A percentile compares a stretch with the other conserved stretches of the same genome.
Conservation (phyloP, 805 yeast species). For the Ogataea zsoltii region DNA sequence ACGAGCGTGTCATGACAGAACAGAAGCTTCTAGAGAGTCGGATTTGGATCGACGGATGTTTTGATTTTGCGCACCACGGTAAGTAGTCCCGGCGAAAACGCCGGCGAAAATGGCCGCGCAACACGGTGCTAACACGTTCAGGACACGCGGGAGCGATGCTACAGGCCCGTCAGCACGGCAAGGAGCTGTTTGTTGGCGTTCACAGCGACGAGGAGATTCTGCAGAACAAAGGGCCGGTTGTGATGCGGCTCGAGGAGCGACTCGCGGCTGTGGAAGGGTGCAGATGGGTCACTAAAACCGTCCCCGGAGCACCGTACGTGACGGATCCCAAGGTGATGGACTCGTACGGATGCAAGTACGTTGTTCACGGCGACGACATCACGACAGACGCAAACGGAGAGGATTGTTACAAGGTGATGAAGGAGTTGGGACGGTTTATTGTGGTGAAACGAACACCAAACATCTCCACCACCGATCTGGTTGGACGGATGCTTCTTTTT, state of each 20-base stretch:
- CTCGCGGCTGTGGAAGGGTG: constrained; percentile 84
- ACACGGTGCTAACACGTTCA: constrained; percentile 11
- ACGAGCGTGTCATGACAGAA: neutral
- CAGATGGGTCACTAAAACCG: constrained; percentile 77
- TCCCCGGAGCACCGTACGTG: constrained; percentile 88
- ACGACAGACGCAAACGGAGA: constrained; percentile 95
- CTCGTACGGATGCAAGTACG: constrained; percentile 72
- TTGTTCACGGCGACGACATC: constrained; percentile 98
- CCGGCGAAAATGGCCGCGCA: neutral
- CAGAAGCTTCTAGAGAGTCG: constrained; percentile 35
- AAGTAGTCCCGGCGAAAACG: constrained; percentile 3
- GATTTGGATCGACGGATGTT: constrained; percentile 97
- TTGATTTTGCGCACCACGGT: constrained; percentile 97
- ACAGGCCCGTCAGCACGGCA: constrained; percentile 86
- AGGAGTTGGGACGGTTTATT: constrained; percentile 79
- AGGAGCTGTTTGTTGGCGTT: constrained; percentile 78
- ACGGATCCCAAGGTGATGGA: constrained; percentile 84
- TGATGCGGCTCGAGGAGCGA: constrained; percentile 82
- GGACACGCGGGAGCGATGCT: constrained; percentile 93
- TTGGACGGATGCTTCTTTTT: constrained; percentile 76
- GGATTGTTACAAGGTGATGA: constrained; percentile 85
- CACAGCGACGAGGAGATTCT: constrained; percentile 89
- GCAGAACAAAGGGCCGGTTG: constrained; percentile 88
- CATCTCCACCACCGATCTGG: constrained; percentile 92
- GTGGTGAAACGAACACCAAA: constrained; percentile 95